Evolutionary conservation across 306 rosid genomes (phyloP).

Genomic region (Calophaca sinica): DNA sequence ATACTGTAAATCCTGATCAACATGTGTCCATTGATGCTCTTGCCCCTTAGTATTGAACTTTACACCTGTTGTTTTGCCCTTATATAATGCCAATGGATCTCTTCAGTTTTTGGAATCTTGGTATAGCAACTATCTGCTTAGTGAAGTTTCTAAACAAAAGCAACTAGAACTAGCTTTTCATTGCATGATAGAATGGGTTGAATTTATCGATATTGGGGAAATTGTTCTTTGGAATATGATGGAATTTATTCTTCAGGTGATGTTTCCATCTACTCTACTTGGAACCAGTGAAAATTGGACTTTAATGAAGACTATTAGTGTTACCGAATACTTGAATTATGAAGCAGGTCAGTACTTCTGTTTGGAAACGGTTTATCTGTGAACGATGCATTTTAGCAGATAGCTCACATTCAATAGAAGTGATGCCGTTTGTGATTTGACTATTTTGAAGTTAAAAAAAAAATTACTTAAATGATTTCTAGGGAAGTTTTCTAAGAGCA

Average conservation of each 20-base stretch:
- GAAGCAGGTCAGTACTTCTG: conserved; percentile 71
- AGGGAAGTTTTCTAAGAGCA: conserved; percentile 98
- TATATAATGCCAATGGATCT: not conserved
- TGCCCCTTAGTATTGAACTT: too few species aligned
- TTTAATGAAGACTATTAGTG: conserved; percentile 96
- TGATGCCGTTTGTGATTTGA: conserved; percentile 37
- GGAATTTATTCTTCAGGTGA: conserved; percentile 67
- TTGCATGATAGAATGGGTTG: conserved; percentile 17
- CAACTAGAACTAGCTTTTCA: conserved; percentile 3
- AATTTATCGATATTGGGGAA: conserved; percentile 11
- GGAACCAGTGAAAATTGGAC: conserved; percentile 97
- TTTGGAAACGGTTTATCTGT: not conserved
- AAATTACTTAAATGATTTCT: conserved; percentile 18
- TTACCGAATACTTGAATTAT: conserved; percentile 93
- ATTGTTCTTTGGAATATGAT: conserved; percentile 28
- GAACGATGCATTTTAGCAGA: conserved; percentile 23
- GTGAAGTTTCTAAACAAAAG: conserved; percentile 16
- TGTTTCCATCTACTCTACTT: conserved; percentile 93
- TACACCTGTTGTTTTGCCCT: not conserved
- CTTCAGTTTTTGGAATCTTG: not conserved
- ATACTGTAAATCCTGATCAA: too few species aligned
- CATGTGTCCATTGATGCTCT: too few species aligned
- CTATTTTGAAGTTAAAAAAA: conserved; percentile 13
- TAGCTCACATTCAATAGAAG: not conserved
- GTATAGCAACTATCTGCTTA: not conserved